Evolutionary conservation across 768 basidiomycete genomes (phyloP).

Genomic region (Tulasnella sp.): DNA sequence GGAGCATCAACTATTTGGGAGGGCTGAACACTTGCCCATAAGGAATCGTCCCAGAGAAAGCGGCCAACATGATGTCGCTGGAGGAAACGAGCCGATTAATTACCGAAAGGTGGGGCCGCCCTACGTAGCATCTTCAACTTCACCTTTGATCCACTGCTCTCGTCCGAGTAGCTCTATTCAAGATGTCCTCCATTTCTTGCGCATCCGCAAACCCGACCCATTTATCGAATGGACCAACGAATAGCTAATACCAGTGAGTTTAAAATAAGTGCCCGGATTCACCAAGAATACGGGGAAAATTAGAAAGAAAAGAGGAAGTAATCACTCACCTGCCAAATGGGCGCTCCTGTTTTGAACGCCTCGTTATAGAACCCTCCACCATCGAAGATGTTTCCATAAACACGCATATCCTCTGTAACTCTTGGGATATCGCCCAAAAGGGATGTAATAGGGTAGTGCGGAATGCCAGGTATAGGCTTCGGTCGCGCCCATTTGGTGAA

Average conservation of each 20-base stretch:
- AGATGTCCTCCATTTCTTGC: slow-evolving; percentile 11
- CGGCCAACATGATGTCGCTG: not conserved
- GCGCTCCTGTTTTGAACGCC: not conserved
- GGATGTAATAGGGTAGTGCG: slow-evolving; percentile 12
- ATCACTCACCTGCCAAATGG: slow-evolving; percentile 8
- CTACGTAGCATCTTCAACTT: not conserved
- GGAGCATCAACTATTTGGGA: not conserved
- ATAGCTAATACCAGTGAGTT: no score
- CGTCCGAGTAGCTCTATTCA: not conserved
- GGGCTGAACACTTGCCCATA: not conserved
- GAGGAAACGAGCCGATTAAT: not conserved
- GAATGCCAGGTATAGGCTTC: not conserved
- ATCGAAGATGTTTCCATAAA: not conserved
- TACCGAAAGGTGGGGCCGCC: not conserved
- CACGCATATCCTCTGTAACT: not conserved
- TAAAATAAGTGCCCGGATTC: no score
- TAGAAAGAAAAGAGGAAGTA: no score
- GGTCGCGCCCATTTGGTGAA: not conserved
- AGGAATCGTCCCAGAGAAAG: not conserved
- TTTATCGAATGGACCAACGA: not conserved
- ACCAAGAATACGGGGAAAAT: not conserved
- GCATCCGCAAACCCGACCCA: not conserved
- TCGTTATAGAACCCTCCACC: not conserved
- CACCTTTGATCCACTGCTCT: not conserved
- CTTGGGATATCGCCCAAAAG: slow-evolving; percentile 4